Conservation (phyloP, 2,329 filamentous ascomycete genomes). For the Daldinia eschscholtzii region DNA sequence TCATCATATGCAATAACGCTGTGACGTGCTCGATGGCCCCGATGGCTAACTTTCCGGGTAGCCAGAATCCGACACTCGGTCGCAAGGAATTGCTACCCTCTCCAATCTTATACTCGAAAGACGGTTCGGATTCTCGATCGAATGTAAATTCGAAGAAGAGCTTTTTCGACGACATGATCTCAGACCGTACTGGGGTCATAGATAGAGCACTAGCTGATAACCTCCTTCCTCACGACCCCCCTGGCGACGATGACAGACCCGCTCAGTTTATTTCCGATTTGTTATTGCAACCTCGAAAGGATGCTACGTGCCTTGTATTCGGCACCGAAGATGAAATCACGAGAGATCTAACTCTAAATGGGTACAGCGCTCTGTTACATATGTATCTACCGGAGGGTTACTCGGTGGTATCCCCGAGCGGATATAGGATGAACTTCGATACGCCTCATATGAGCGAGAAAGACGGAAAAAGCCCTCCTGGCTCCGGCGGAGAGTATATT, state of each 20-base stretch:
- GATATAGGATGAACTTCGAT: conserved; percentile 12
- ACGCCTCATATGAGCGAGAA: not conserved
- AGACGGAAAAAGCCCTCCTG: not conserved
- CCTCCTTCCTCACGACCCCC: not conserved
- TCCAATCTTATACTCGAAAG: not conserved
- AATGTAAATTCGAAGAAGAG: not conserved
- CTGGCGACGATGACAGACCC: not conserved
- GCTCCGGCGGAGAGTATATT: conserved; percentile 13
- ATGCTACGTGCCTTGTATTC: not conserved
- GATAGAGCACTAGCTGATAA: not conserved
- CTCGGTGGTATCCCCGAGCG: conserved; percentile 5
- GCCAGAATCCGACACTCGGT: not conserved
- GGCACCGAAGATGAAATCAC: not conserved
- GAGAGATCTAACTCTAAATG: not conserved
- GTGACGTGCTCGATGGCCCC: not conserved
- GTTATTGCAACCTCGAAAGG: conserved; percentile 5
- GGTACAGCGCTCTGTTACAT: conserved; percentile 8
- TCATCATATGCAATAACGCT: conserved; percentile 19
- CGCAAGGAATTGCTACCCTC: not conserved
- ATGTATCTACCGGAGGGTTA: conserved; percentile 13
- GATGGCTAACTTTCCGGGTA: not conserved
- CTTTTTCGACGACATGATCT: conserved; percentile 4
- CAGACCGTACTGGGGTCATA: not conserved
- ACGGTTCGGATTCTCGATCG: not conserved
- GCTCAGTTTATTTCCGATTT: not conserved